These are phyloP conservation scores for Musa itinerans DNA, from an alignment of 176 grass and related monocot genomes.

Conservation along the genomic window DNA sequence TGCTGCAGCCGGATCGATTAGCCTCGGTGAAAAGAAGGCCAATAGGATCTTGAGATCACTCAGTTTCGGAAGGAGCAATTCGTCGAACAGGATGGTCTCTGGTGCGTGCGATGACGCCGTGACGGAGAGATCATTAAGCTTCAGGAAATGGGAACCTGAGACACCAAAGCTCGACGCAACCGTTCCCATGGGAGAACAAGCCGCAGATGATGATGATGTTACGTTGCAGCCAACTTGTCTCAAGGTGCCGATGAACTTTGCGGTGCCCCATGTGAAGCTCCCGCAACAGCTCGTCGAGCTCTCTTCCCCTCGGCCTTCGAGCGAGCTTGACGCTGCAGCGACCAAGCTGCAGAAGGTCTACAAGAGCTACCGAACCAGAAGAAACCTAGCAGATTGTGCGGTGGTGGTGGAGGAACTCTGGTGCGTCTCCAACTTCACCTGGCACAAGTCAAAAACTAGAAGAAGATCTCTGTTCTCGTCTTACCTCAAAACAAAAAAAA, in stretches of 20 bases:
- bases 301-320: slow-evolving; percentile 47
- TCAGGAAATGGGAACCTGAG: slow-evolving; percentile 66
- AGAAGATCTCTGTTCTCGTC: too few species aligned
- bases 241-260: slow-evolving; percentile 1
- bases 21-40: neutral
- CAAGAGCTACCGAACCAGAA: slow-evolving; percentile 78
- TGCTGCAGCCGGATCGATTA: neutral
- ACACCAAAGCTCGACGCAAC: neutral
- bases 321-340: slow-evolving; percentile 64
- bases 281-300: slow-evolving; percentile 14
- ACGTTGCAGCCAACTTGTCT: neutral
- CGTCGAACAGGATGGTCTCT: slow-evolving; percentile 25
- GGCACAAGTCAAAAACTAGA: too few species aligned
- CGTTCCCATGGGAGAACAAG: neutral
- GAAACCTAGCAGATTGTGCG: slow-evolving; percentile 89
- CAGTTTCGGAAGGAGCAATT: slow-evolving; percentile 27
- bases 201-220: neutral
- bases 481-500: too few species aligned
- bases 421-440: slow-evolving; percentile 19
- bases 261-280: slow-evolving; percentile 19
- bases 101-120: slow-evolving; percentile 1
- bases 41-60: slow-evolving; percentile 35
- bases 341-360: slow-evolving; percentile 79
- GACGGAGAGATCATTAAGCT: slow-evolving; percentile 67
- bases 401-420: slow-evolving; percentile 92